Evolutionary conservation across 2,329 filamentous ascomycete species (phyloP), one percentile per base, ranked within the genome.

Genomic region (Ophiostoma piceae): DNA sequence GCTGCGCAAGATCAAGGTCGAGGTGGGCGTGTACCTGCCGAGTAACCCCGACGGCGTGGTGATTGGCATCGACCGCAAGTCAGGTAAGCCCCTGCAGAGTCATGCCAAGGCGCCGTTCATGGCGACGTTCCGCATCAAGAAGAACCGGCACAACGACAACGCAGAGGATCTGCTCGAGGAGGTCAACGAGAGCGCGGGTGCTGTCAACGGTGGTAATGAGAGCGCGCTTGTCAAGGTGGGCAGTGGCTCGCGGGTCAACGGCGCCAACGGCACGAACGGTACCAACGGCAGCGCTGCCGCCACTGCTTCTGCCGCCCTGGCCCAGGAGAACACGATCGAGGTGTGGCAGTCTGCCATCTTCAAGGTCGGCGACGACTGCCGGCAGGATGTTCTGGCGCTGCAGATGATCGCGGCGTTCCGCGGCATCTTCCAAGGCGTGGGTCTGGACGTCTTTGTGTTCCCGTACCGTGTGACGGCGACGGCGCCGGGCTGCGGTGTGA

Each of bases 311-410:
- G 64, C 9, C 37, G 60, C 70, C 8, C 75, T 64, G 3, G 77
- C 76, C 11, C 75, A 76, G 37, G 80, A 81, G 68, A 87, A 85
- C 75, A 92, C 88, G 0, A 88, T 96, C 74, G 96, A 99, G 79
- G 90, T 94, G n/a, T 98, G 95, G 96, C 95, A 99, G 79, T 96
- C 93, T 1, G 95, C 94, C 70, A 99, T 99, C 77, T 99, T 99
- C 88, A 99, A 99, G 79, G 96, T 99, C 67, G 95, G 95, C 72
- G 95, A 99, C 78, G 95, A 99, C 79, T 98, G 95, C 78, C 90
- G 95, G 67, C 95, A 99, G 80, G 96, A 99, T 76, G 91, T 99
- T 68, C 84, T 99, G 71, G 95, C 95, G 1, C 83, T 99, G 72
- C 95, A 99, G 79, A 96, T 99, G 90, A 97, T 99, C 78, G 90